Conservation (phyloP, 495 filamentous ascomycete species). For the Aspergillus indologenus region DNA sequence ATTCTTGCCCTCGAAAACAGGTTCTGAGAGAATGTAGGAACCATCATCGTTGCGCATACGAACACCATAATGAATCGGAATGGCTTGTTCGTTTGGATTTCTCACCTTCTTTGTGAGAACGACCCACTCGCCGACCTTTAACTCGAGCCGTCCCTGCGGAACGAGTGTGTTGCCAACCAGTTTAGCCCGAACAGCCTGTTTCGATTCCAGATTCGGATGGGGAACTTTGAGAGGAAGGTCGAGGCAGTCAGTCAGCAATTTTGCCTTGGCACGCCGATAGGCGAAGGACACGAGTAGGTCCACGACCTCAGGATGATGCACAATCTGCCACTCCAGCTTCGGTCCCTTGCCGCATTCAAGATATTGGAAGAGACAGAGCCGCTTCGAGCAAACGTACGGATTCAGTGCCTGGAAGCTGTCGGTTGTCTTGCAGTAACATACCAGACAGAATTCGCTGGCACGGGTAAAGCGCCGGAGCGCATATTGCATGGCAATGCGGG, state of each 20-base stretch:
- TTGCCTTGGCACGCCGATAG: constrained; percentile 36
- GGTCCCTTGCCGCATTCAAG: constrained; percentile 85
- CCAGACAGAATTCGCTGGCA: constrained; percentile 84
- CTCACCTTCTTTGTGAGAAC: constrained; percentile 1
- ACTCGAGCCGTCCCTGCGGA: constrained; percentile 23
- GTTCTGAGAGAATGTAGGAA: constrained; percentile 13
- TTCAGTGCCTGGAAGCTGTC: constrained; percentile 79
- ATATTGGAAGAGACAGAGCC: constrained; percentile 86
- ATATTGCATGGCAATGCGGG: constrained; percentile 77
- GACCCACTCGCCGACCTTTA: constrained; percentile 57
- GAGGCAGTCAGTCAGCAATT: neutral
- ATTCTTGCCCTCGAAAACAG: constrained; percentile 5
- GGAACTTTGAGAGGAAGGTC: constrained; percentile 59
- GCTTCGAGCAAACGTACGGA: constrained; percentile 81
- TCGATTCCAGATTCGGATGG: constrained; percentile 14
- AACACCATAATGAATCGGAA: constrained; percentile 2
- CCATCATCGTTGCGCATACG: neutral
- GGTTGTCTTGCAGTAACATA: constrained; percentile 74
- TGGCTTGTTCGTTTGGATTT: too few species aligned
- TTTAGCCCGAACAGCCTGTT: neutral
- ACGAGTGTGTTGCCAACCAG: constrained; percentile 24
- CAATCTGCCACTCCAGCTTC: constrained; percentile 79
- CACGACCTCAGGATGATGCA: constrained; percentile 76
- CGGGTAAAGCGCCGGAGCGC: constrained; percentile 73
- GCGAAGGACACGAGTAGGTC: constrained; percentile 84